Evolutionary conservation across 1,284 basidiomycete genomes (phyloP), one percentile per base, ranked within the genome.

Genomic region (Cronartium ribicola): DNA sequence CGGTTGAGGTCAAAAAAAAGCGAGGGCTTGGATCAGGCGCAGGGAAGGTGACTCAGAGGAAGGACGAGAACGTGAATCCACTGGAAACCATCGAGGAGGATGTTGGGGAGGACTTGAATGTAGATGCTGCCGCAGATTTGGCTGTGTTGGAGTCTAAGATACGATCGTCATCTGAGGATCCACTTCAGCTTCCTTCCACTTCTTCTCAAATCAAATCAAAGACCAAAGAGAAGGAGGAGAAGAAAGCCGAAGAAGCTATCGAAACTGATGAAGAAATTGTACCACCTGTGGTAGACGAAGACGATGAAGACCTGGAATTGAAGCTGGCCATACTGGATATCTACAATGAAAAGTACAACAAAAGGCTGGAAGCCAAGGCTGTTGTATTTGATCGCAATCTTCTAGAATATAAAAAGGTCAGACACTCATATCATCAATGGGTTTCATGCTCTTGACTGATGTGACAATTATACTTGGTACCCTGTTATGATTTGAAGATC

Each of bases 301-400:
- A 87, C 39, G 90, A 92, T 36, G 76, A 76, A 59, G 95, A 95
- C 44, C 83, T 98, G n/a, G 85, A 87, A 39, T 89, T 97, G 83
- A 98, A 98, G 84, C 83, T 97, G 43, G 88, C 90, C 0, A 82
- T 98, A 72, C 83, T 98, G 77, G 91, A 96, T 80, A 94, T 94
- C 84, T 98, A 98, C 83, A 88, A 88, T 78, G 91, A 93, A 77
- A 88, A 91, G 68, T 86, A 98, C n/a, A 90, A 94, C 77, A 93
- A 90, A 82, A 87, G 95, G 44, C 83, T 88, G 75, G 90, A 93
- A 79, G 87, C 86, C 57, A 98, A 98, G 83, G 87, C 88, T n/a
- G 83, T 98, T 75, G 91, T 98, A 81, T 95, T 94, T 80, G 91
- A 98, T 79, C 86, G 95, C 67, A 92, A 92, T 1, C 82, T 98